Conservation (phyloP, 78 protist genomes). For the Dictyostelium purpureum region DNA sequence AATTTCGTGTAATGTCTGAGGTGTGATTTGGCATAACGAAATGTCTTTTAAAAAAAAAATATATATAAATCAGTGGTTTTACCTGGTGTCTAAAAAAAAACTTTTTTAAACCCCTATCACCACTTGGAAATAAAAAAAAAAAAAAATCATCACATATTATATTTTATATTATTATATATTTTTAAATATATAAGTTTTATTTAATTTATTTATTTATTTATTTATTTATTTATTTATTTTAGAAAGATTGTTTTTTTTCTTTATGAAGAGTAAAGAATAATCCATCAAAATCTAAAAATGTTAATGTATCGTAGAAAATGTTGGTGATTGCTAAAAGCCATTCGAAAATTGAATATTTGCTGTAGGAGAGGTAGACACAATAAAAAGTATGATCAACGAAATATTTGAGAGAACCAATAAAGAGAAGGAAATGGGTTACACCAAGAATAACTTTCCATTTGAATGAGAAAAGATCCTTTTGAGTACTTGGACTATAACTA, state of each 20-base stretch:
- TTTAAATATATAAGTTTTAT: not conserved
- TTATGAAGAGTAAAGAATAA: conserved; percentile 51
- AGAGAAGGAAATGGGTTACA: conserved; percentile 42
- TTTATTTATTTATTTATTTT: not conserved
- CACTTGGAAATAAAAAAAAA: conserved; percentile 55
- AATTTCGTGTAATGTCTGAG: too few species aligned
- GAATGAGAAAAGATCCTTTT: conserved; percentile 53
- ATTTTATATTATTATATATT: not conserved
- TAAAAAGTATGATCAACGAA: conserved; percentile 71
- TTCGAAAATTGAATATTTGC: conserved; percentile 71
- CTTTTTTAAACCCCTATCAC: too few species aligned
- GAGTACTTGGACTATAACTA: conserved; percentile 23
- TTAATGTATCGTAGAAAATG: conserved; percentile 42
- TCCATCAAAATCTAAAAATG: conserved; percentile 44
- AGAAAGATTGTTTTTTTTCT: conserved; percentile 19
- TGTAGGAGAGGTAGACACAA: conserved; percentile 57
- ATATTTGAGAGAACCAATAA: conserved; percentile 50
- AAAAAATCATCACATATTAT: not conserved
- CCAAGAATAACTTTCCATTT: conserved; percentile 54
- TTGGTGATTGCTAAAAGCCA: conserved; percentile 58
- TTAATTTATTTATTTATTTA: not conserved
- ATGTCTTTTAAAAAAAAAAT: too few species aligned
- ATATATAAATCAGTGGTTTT: too few species aligned
- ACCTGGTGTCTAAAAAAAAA: too few species aligned
- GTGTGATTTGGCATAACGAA: too few species aligned